Percentiles rank a stretch among this genome's conserved stretches.
These are phyloP conservation scores for Coemansia reversa DNA, from an alignment of 192 early-diverging fungal genomes.

Conservation along the genomic window DNA sequence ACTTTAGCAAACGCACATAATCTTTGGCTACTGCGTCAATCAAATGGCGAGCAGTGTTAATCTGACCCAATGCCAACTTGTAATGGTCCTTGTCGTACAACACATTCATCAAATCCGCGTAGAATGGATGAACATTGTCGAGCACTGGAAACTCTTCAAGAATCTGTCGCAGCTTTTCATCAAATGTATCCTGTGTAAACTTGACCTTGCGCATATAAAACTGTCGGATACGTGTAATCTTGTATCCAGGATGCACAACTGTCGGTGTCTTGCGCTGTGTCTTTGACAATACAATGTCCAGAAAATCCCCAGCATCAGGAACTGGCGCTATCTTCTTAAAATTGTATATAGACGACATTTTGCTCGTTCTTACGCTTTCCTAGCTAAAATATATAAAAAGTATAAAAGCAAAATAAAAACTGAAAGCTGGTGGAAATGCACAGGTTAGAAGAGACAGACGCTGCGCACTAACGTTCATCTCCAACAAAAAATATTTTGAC, in stretches of 20 bases:
- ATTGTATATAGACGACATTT: slow-evolving; percentile 81
- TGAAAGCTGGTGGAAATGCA: background rate
- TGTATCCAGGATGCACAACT: slow-evolving; percentile 95
- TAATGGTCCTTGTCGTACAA: slow-evolving; percentile 99
- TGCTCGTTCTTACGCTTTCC: background rate
- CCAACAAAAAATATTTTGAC: background rate
- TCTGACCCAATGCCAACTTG: slow-evolving; percentile 97
- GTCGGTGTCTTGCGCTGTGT: slow-evolving; percentile 98
- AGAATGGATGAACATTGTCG: slow-evolving; percentile 99
- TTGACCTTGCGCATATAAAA: slow-evolving; percentile 99
- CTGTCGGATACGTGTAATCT: slow-evolving; percentile 93
- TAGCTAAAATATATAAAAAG: background rate
- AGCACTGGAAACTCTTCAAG: slow-evolving; percentile 96
- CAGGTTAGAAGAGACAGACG: too few relatives aligned
- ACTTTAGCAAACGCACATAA: slow-evolving; percentile 95
- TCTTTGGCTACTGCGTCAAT: slow-evolving; percentile 98
- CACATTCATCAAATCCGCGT: slow-evolving; percentile 99
- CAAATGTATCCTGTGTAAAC: slow-evolving; percentile 96
- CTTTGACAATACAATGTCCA: slow-evolving; percentile 97
- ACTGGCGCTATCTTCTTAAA: slow-evolving; percentile 98
- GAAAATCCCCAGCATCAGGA: slow-evolving; percentile 85
- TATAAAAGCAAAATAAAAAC: background rate
- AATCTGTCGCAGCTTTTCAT: slow-evolving; percentile 93
- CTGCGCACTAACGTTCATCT: too few relatives aligned
- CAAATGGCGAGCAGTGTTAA: slow-evolving; percentile 96